Base-by-base conservation (phyloP, 1,284 basidiomycete species). In the Lentinus polychrous region DNA sequence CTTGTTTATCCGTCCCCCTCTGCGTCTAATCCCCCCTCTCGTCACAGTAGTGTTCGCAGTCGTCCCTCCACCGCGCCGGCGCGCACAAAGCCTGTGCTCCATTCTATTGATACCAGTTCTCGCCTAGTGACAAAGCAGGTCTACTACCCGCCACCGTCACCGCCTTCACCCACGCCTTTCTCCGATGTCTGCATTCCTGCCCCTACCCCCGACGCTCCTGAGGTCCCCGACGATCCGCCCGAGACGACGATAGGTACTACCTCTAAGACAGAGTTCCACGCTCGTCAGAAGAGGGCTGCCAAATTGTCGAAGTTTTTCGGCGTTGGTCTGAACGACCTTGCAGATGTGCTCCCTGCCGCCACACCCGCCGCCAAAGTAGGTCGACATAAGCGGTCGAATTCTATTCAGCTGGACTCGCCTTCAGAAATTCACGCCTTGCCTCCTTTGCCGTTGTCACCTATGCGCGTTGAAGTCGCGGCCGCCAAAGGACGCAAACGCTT, bases 291-390 rank as follows among this genome's bases (percentile, higher is more conserved):
- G n/a, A 71, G 77, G 35, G 74, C 72, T 17, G 73, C 72, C 48
- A 81, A 81, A 60, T 63, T 81, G 41, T 69, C 73, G 7, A 70
- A 71, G 37, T 81, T 81, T 61, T 81, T 83, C 59, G 81, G 80
- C 5, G 78, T 82, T 27, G 68, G 65, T 24, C 72, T 74, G 55
- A 67, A 72, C 44, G 73, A 79, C 53, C 62, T 81, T 32, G 63
- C 60, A 1, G 60, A 52, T 17, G 54, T 54, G 33, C 53, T 62
- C 41, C 36, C 20, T 35, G 35, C 18, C 47, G 20, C 40, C 22
- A 31, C 50, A 18, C 15, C 49, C 18, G 38, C 35, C 46, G 17
- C 22, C 46, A 48, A 22, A 38, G 34, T 14, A 18, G n/a, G 27
- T 40, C 39, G 20, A 6, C 12, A 12, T 7, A 15, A 7, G 12